Evolutionary conservation across 371 early-diverging fungal genomes (phyloP).

Genomic region (Mortierella sp.): DNA sequence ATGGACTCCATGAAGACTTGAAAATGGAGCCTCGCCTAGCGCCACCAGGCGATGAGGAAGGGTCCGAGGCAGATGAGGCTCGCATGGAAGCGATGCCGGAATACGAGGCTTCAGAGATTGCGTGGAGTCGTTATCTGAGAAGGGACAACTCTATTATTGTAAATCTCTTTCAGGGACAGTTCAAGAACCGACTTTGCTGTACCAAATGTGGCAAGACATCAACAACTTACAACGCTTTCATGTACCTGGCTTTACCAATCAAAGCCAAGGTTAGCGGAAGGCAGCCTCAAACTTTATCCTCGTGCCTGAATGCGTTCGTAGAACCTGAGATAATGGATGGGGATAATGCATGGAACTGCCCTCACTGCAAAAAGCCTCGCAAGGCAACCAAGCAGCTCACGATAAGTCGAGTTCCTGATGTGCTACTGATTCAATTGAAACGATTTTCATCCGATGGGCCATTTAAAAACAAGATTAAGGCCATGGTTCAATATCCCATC

Average conservation of each 20-base stretch:
- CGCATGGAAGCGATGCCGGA: slow-evolving; percentile 49
- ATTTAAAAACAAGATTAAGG: slow-evolving; percentile 93
- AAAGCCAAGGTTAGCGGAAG: slow-evolving; percentile 35
- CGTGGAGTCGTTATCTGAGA: slow-evolving; percentile 85
- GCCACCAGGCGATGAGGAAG: slow-evolving; percentile 37
- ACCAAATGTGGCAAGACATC: slow-evolving; percentile 88
- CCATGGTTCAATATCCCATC: slow-evolving; percentile 88
- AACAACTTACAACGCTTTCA: slow-evolving; percentile 92
- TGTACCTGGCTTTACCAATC: slow-evolving; percentile 94
- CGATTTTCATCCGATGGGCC: slow-evolving; percentile 95
- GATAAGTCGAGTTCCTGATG: slow-evolving; percentile 86
- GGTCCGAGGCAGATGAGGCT: slow-evolving; percentile 53
- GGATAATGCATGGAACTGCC: slow-evolving; percentile 93
- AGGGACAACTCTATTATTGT: slow-evolving; percentile 93
- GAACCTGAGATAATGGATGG: slow-evolving; percentile 89
- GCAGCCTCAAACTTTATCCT: slow-evolving; percentile 69
- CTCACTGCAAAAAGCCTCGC: slow-evolving; percentile 83
- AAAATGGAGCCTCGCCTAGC: slow-evolving; percentile 53
- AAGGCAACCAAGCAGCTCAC: slow-evolving; percentile 82
- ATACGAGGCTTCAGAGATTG: slow-evolving; percentile 69
- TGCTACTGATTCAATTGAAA: slow-evolving; percentile 93
- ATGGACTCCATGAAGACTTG: slow-evolving; percentile 84
- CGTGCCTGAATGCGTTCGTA: slow-evolving; percentile 90
- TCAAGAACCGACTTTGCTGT: slow-evolving; percentile 85
- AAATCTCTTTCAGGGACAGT: slow-evolving; percentile 91